These are phyloP conservation scores for Leccinum pachyderme DNA, from an alignment of 1,284 basidiomycete genomes.

Conservation along the genomic window DNA sequence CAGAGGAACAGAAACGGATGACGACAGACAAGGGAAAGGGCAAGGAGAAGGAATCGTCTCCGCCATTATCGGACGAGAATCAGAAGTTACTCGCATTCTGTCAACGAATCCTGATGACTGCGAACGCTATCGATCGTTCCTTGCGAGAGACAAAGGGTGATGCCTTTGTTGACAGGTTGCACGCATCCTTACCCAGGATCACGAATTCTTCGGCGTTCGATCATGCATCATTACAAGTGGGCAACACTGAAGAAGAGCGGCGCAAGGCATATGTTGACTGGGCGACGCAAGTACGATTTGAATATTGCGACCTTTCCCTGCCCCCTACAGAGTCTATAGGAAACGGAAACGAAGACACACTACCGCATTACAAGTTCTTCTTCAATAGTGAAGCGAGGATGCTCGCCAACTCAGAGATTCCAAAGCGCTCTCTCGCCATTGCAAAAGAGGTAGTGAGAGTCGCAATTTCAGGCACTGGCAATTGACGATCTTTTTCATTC, in stretches of 20 bases:
- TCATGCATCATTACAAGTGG: slow-evolving; percentile 46
- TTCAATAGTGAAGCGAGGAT: slow-evolving; percentile 78
- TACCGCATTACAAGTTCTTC: slow-evolving; percentile 75
- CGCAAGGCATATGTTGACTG: slow-evolving; percentile 76
- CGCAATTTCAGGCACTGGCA: slow-evolving; percentile 7
- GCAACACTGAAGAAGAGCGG: slow-evolving; percentile 62
- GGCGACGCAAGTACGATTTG: slow-evolving; percentile 77
- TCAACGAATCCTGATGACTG: slow-evolving; percentile 75
- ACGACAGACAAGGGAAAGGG: slow-evolving; percentile 55
- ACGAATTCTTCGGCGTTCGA: slow-evolving; percentile 42
- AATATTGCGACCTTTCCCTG: slow-evolving; percentile 81
- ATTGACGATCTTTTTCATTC: slow-evolving; percentile 1
- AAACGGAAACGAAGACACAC: slow-evolving; percentile 37
- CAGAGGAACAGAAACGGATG: slow-evolving; percentile 81
- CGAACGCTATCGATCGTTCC: slow-evolving; percentile 79
- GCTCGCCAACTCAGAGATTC: slow-evolving; percentile 76
- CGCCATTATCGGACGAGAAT: slow-evolving; percentile 60
- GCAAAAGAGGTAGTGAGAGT: slow-evolving; percentile 75
- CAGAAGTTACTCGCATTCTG: slow-evolving; percentile 68
- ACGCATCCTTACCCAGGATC: slow-evolving; percentile 72
- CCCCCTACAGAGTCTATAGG: slow-evolving; percentile 30
- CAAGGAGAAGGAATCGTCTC: slow-evolving; percentile 54
- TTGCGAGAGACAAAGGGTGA: slow-evolving; percentile 84
- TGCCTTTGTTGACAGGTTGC: slow-evolving; percentile 75
- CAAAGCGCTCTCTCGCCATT: slow-evolving; percentile 85